Base-by-base conservation (phyloP, 768 basidiomycete species). In the Lanmaoa rubissima region DNA sequence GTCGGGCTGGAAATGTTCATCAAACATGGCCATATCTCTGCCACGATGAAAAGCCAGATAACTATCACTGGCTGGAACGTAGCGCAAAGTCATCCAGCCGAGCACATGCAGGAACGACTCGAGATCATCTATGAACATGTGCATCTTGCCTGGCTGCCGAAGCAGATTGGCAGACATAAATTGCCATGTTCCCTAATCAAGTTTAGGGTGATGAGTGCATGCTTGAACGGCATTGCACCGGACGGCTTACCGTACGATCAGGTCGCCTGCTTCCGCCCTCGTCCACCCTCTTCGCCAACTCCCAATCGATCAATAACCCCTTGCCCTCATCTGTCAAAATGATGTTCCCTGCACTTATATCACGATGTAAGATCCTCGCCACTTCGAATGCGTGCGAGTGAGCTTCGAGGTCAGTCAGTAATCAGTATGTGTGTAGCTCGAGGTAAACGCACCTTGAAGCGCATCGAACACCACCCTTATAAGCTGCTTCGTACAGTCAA, bases 61-160 rank as follows among this genome's bases (percentile, higher is more conserved):
- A 0, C 5, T 2, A 7, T 50, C 39, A 4, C 14, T 1, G 5
- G 53, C 53, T 3, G 53, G 46, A 11, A 54, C 16, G 17, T 48
- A 54, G 14, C 40, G 13, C 21, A 54, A 5, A 5, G 24, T 46
- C 1, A 21, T 51, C 49, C 49, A 54, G 9, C 32, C 46, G 1
- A 54, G 32, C 10, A 58, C 28, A 21, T 64, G 60, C 13, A 61
- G 38, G 51, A 73, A 70, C 0, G 73, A 74, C 48, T 74, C 67
- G 12, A 74, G 45, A 43, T 74, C 72, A 39, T 74, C 71, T 32
- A 63, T 52, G 36, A 71, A 48, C 0, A 36, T 42, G 35, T 71
- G 71, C 4, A 42, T 16, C 19, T 64, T 66, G 13, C 24, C 24
- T 9, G 60, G 49, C 1, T 6, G n/a, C 17, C 2, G 14, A 26